phyloP scores from a whole-genome alignment of 2,329 filamentous ascomycete genomes.

The Aciculosporium take region DNA sequence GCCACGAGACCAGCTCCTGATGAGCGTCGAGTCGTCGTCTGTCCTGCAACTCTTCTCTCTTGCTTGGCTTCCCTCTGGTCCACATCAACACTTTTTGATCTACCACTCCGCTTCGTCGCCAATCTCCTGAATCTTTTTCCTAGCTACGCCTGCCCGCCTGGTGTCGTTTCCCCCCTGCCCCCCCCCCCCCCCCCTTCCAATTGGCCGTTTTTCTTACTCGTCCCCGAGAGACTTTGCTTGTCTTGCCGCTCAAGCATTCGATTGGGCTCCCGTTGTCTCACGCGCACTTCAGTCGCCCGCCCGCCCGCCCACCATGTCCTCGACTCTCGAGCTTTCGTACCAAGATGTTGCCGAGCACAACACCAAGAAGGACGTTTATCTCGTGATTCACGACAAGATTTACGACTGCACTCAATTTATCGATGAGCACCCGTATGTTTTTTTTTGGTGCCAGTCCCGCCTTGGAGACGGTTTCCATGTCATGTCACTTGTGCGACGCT shows the following conservation, averaged over 20 bases:
- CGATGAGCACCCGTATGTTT: constrained; percentile 86
- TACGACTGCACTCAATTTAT: constrained; percentile 83
- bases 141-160: not conserved
- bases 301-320: constrained; percentile 15
- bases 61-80: not conserved
- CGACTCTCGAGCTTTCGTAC: constrained; percentile 48
- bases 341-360: constrained; percentile 74
- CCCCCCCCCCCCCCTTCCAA: too few relatives aligned
- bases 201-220: too few relatives aligned
- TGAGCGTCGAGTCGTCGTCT: too few relatives aligned
- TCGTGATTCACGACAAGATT: constrained; percentile 93
- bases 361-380: constrained; percentile 83
- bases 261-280: too few relatives aligned
- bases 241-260: too few relatives aligned
- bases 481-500: not conserved
- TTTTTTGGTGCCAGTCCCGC: constrained; percentile 13
- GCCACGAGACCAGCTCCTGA: too few relatives aligned
- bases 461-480: not conserved
- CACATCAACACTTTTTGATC: constrained; percentile 1
- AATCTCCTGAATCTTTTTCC: not conserved
- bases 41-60: not conserved
- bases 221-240: too few relatives aligned
- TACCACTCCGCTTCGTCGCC: not conserved
- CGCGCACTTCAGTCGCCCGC: not conserved
- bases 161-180: not conserved